Evolutionary conservation across 805 yeast species (phyloP).

Genomic region (Barnettozyma siamensis): DNA sequence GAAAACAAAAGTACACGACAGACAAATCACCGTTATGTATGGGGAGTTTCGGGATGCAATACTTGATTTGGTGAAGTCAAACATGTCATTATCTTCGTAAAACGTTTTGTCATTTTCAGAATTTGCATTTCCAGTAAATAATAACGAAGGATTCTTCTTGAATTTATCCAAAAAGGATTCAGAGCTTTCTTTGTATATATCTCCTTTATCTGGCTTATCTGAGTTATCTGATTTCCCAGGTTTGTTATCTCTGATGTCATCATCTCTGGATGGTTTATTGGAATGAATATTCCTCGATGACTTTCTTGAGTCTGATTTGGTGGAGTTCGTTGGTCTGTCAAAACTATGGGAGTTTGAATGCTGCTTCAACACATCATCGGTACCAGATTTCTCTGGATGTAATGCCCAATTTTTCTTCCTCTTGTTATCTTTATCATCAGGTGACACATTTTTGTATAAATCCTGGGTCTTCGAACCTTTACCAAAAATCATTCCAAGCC

Average conservation of each 20-base stretch:
- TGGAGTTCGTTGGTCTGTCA: background rate
- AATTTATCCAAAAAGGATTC: constrained; percentile 4
- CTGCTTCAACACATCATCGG: background rate
- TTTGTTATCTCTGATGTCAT: no score
- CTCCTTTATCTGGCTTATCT: no score
- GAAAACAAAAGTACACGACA: background rate
- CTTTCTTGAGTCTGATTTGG: background rate
- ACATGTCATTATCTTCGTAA: constrained; percentile 1
- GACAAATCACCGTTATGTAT: background rate
- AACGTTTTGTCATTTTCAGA: background rate
- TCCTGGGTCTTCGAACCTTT: no score
- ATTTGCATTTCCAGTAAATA: constrained; percentile 1
- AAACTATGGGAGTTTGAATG: background rate
- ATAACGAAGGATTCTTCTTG: constrained; percentile 8
- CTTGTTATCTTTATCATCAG: background rate
- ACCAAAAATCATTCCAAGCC: no score
- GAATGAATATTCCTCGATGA: no score
- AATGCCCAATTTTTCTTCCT: no score
- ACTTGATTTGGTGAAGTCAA: constrained; percentile 9
- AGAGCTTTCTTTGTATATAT: background rate
- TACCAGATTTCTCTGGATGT: no score
- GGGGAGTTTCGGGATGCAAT: background rate
- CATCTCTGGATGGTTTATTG: no score
- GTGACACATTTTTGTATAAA: no score
- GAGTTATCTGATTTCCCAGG: no score